Evolutionary conservation across 768 basidiomycete genomes (phyloP), one percentile per base, ranked within the genome.

Genomic region (Kwoniella newhampshirensis): DNA sequence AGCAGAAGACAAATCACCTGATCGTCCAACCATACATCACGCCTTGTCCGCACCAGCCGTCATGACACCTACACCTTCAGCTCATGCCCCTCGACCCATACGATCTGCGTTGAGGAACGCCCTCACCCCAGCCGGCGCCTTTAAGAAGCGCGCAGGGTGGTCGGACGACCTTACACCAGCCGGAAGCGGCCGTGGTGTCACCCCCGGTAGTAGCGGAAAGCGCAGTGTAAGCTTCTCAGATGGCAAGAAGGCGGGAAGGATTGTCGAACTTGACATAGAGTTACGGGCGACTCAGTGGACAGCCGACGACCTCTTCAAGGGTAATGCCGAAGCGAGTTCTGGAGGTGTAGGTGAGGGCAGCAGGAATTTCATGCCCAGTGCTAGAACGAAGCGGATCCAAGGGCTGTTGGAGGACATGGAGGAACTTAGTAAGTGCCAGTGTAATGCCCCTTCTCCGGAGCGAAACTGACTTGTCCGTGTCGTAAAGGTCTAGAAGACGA

Each of bases 201-300:
- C 59, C 2, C 59, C 59, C 28, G 59, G 28, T 11, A 63, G 59
- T 49, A 64, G 59, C 54, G 57, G 48, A 6, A 70, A 64, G 35
- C 55, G 77, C n/a, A 74, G 70, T 40, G 94, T 99, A 55, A 94
- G 91, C 75, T 99, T 99, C 78, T 96, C 92, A 23, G 96, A 99
- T 72, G 96, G 96, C 4, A 87, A 86, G 72, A 83, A 82, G 59
- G 86, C 87, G 28, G 93, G 94, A 1, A 91, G 89, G n/a, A 96
- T 96, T 43, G 56, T 50, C 15, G 64, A 54, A 2, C 30, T 54
- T 12, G 59, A 50, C 15, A 46, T 49, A 17, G 40, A 43, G 21
- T 40, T 46, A 28, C 28, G 45, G 28, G 23, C 57, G 27, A 52
- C 54, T 12, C 35, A 37, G 25, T 55, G 58, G 51, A 54, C 23